phyloP scores from a whole-genome alignment of 257 asterid species.

The Catharanthus roseus region DNA sequence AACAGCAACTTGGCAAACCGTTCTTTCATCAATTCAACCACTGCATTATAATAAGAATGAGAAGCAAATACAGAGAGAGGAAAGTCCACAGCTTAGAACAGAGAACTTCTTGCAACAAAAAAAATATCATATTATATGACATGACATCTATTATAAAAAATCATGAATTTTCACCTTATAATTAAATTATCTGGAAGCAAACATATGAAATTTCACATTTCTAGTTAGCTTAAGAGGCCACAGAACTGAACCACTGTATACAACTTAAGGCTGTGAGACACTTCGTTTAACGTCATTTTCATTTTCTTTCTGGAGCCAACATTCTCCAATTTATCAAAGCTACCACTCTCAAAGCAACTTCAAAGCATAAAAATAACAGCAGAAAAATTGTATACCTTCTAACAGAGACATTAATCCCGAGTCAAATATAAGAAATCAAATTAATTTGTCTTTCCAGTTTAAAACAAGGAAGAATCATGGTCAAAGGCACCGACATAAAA shows the following conservation, averaged over 20 bases:
- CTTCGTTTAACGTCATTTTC: not conserved
- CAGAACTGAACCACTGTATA: not conserved
- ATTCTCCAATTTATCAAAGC: not conserved
- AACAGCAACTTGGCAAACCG: slow-evolving; percentile 74
- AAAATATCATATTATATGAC: no score
- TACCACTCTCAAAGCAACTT: not conserved
- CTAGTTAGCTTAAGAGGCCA: not conserved
- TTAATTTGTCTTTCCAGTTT: no score
- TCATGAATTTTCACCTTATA: not conserved
- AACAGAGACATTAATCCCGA: not conserved
- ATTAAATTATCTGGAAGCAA: not conserved
- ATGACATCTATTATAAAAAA: not conserved
- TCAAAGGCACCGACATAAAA: not conserved
- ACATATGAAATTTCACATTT: not conserved
- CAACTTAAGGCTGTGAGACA: not conserved
- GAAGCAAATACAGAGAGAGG: not conserved
- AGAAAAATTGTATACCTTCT: not conserved
- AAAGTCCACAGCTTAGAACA: not conserved
- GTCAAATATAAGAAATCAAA: no score
- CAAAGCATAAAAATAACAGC: not conserved
- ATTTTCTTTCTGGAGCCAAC: not conserved
- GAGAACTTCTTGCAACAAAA: no score
- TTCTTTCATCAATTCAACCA: slow-evolving; percentile 72
- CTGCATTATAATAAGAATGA: slow-evolving; percentile 26
- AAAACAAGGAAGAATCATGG: not conserved